Conservation (phyloP, 345 rosid genomes). For the Arabis hirsuta region DNA sequence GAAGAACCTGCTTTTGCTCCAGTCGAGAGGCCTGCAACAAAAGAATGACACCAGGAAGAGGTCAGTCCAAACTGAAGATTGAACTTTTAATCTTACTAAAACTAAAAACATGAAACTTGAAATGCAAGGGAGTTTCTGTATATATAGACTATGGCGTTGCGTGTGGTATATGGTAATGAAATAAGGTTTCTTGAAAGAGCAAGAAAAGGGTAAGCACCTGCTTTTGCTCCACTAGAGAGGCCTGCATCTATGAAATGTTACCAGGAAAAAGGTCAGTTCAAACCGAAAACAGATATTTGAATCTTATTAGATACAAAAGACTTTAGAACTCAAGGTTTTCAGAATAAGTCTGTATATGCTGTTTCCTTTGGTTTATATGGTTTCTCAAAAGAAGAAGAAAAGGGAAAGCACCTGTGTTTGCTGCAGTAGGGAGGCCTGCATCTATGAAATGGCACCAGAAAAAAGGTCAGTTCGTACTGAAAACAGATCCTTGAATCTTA, state of each 20-base stretch:
- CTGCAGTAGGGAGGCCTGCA: background rate
- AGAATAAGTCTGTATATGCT: background rate
- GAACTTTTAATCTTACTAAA: background rate
- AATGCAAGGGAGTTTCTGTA: too few relatives aligned
- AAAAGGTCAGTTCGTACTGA: background rate
- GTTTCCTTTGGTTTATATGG: background rate
- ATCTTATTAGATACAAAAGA: background rate
- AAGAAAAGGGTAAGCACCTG: background rate
- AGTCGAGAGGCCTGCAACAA: background rate
- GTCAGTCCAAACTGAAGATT: background rate
- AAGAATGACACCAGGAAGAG: background rate
- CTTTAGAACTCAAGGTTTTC: background rate
- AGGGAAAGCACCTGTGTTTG: background rate
- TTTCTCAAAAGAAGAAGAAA: background rate
- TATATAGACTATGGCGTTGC: too few relatives aligned
- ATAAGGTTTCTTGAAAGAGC: background rate
- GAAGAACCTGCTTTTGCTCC: background rate
- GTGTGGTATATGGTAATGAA: background rate
- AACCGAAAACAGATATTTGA: background rate
- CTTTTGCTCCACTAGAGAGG: background rate
- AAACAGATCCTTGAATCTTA: too few relatives aligned
- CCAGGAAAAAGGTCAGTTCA: background rate
- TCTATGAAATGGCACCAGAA: background rate
- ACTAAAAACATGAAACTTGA: background rate
- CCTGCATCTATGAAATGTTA: background rate